Percentiles rank a stretch among this genome's conserved stretches.
Evolutionary conservation across 2,329 filamentous ascomycete genomes (phyloP).

Genomic region (Apiospora hydei): DNA sequence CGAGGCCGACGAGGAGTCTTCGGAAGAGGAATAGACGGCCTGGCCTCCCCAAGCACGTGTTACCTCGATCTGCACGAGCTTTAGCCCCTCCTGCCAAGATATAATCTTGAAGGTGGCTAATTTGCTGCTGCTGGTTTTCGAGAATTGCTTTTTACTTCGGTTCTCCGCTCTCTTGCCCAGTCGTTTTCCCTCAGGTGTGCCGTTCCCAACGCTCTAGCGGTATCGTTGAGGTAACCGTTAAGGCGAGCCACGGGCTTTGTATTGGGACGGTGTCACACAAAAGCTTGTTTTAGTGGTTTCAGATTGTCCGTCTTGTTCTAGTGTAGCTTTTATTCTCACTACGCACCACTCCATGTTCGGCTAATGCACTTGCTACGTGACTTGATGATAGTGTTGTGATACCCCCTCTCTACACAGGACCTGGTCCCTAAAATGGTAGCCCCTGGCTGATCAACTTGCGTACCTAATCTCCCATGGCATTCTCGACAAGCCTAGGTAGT

Average conservation of each 20-base stretch:
- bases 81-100: neutral
- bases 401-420: neutral
- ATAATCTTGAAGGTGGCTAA: neutral
- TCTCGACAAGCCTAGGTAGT: neutral
- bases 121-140: neutral
- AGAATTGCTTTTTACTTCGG: neutral
- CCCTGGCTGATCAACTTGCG: neutral
- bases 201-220: neutral
- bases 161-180: constrained; percentile 11
- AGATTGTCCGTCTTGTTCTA: constrained; percentile 11
- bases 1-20: constrained; percentile 79
- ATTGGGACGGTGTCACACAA: constrained; percentile 19
- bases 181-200: neutral
- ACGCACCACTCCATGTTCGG: neutral
- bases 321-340: constrained; percentile 15
- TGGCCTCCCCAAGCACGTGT: neutral
- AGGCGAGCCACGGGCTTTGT: neutral
- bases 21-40: constrained; percentile 60
- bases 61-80: neutral
- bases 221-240: neutral
- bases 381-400: neutral
- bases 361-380: neutral
- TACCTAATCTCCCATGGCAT: neutral
- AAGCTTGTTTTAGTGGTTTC: constrained; percentile 5
- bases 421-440: too few relatives aligned